Percentiles rank a stretch among this genome's conserved stretches.
Conservation (phyloP, 345 rosid genomes). For the Abelmoschus esculentus region DNA sequence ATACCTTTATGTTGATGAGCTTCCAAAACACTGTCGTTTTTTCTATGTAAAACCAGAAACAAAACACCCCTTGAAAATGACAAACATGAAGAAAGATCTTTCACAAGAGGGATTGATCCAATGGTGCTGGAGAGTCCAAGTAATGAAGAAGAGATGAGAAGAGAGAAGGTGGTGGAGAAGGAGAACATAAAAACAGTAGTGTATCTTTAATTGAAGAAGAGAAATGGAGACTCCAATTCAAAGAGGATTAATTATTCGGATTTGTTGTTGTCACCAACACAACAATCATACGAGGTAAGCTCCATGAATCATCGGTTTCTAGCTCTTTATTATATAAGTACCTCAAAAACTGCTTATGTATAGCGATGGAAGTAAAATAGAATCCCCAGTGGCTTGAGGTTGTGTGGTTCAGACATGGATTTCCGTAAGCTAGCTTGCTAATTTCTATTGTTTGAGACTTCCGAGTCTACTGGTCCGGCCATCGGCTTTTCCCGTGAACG, state of each 20-base stretch:
- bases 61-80: too few relatives aligned
- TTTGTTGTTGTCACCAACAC: slow-evolving; percentile 18
- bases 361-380: too few relatives aligned
- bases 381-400: too few relatives aligned
- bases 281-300: slow-evolving; percentile 34
- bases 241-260: slow-evolving; percentile 33
- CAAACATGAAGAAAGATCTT: slow-evolving; percentile 51
- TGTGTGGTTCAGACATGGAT: too few relatives aligned
- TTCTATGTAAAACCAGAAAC: too few relatives aligned
- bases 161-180: too few relatives aligned
- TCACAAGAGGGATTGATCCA: slow-evolving; percentile 33
- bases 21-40: too few relatives aligned
- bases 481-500: not conserved
- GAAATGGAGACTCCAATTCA: slow-evolving; percentile 67
- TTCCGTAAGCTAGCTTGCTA: not conserved
- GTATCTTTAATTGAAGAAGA: slow-evolving; percentile 52
- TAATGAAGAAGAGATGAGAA: too few relatives aligned
- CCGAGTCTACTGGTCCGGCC: not conserved
- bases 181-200: slow-evolving; percentile 11
- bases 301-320: not conserved
- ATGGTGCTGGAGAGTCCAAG: slow-evolving; percentile 27
- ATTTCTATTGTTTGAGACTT: not conserved
- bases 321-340: too few relatives aligned
- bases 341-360: too few relatives aligned
- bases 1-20: too few relatives aligned